Percentiles rank a stretch among this genome's conserved stretches.
These are phyloP conservation scores for Nematocida sp. DNA, from an alignment of 371 early-diverging fungal species.

Conservation along the genomic window DNA sequence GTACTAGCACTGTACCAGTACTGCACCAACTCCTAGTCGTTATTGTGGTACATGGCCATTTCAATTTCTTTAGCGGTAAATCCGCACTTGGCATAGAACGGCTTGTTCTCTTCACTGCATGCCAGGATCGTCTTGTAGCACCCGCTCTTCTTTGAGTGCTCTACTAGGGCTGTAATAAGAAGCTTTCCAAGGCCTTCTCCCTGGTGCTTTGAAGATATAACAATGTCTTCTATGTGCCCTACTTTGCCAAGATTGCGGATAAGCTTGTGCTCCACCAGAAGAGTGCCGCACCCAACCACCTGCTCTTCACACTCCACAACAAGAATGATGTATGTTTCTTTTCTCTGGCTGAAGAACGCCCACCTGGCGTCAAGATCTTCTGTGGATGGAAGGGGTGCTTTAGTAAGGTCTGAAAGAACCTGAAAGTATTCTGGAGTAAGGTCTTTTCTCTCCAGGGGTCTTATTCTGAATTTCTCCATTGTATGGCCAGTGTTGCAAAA, in stretches of 20 bases:
- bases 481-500: background rate
- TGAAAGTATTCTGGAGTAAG: conserved; percentile 66
- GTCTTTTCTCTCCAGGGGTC: conserved; percentile 50
- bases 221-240: conserved; percentile 72
- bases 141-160: conserved; percentile 64
- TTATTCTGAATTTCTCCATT: conserved; percentile 8
- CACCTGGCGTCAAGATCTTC: conserved; percentile 67
- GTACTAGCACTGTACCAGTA: no score
- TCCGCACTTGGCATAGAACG: conserved; percentile 84
- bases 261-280: conserved; percentile 88
- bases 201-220: conserved; percentile 78
- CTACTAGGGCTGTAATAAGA: conserved; percentile 66
- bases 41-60: conserved; percentile 56
- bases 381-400: conserved; percentile 70
- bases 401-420: conserved; percentile 70
- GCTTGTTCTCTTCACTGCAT: conserved; percentile 74
- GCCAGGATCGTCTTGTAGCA: conserved; percentile 76
- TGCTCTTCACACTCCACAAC: conserved; percentile 47
- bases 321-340: conserved; percentile 64
- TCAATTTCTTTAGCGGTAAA: conserved; percentile 69
- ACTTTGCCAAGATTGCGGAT: conserved; percentile 75
- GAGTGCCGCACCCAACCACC: conserved; percentile 82
- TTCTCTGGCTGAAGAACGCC: conserved; percentile 67
- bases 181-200: conserved; percentile 71
- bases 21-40: no score